A percentile compares a stretch with the other conserved stretches of the same genome.
Conservation (phyloP, 495 filamentous ascomycete species). For the Penicillium alfredii region DNA sequence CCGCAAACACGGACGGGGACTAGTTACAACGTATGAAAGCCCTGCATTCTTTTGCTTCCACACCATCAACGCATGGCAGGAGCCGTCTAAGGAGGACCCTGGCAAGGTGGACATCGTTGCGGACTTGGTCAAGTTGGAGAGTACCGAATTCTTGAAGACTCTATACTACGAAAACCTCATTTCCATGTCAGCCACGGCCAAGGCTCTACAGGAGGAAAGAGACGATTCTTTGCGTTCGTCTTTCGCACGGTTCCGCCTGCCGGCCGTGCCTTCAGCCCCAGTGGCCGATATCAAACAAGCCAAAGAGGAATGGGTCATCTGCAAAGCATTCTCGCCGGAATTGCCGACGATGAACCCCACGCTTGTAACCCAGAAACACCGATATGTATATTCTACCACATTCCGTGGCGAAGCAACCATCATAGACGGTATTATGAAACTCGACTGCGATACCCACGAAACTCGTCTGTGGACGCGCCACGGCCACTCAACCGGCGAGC, state of each 20-base stretch:
- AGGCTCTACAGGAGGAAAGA: conserved; percentile 19
- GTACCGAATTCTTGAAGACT: conserved; percentile 44
- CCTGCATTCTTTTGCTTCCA: conserved; percentile 70
- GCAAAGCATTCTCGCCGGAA: conserved; percentile 42
- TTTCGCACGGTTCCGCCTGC: conserved; percentile 46
- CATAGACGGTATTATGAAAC: conserved; percentile 62
- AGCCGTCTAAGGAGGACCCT: conserved; percentile 33
- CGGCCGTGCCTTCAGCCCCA: conserved; percentile 21
- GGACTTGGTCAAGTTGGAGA: conserved; percentile 52
- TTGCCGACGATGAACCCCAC: conserved; percentile 63
- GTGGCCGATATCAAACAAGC: conserved; percentile 11
- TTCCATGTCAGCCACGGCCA: conserved; percentile 30
- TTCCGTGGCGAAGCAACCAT: conserved; percentile 55
- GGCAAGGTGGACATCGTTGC: conserved; percentile 47
- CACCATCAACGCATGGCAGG: conserved; percentile 67
- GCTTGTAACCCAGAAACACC: conserved; percentile 46
- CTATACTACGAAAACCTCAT: conserved; percentile 56
- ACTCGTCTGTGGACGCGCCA: conserved; percentile 48
- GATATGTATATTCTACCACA: conserved; percentile 59
- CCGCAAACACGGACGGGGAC: conserved; percentile 42
- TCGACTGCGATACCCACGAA: conserved; percentile 51
- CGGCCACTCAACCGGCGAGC: conserved; percentile 66
- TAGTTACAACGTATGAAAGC: conserved; percentile 54
- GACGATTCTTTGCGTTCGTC: conserved; percentile 28
- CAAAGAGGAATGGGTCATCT: conserved; percentile 29